Base-by-base conservation (phyloP, 176 grass and related monocot genomes). In the Oryza nivara region DNA sequence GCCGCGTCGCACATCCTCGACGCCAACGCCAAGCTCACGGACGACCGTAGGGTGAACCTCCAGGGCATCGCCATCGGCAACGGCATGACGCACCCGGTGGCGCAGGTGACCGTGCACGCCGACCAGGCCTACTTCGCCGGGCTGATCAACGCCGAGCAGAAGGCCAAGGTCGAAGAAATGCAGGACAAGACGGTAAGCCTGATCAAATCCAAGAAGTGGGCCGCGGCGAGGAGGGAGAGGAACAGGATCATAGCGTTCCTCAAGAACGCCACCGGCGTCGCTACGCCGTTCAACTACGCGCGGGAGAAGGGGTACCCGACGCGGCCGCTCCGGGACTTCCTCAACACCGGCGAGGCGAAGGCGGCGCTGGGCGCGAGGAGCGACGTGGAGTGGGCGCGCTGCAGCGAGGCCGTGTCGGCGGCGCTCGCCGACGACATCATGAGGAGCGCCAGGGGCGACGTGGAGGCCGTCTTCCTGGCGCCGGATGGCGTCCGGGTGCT, bases 91-190 rank as follows among this genome's bases (percentile, higher is more conserved):
- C 86, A 96, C 68, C 93, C 91, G 15, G 64, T 91, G 22, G 54
- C 79, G 70, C 91, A 96, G 82, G 86, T 88, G 19, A 78, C 76
- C 20, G 88, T 84, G 73, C 93, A 96, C 68, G 93, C 93, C 12
- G 91, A 79, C 64, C 88, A 84, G 25, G 83, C 88, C 2, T 92
- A 92, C 77, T 96, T 96, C 84, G 81, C 88, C 36, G 88, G 93
- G 5, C 83, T 96, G 14, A 96, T 96, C 67, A 91, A 91, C 85
- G 84, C 19, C 23, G 71, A 41, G 67, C 83, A 91, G 51, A 91
- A 75, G 56, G 23, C 60, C 13, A 6, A 58, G 25, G 66, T 89
- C 28, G 88, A 89, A 79, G 77, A 41, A 44, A 75, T 92, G 67
- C 93, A 91, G 85, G 28, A 7, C 68, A 46, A 17, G 34, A 72